Base-by-base conservation (phyloP, 2,329 filamentous ascomycete genomes). In the Alternaria metachromatica region DNA sequence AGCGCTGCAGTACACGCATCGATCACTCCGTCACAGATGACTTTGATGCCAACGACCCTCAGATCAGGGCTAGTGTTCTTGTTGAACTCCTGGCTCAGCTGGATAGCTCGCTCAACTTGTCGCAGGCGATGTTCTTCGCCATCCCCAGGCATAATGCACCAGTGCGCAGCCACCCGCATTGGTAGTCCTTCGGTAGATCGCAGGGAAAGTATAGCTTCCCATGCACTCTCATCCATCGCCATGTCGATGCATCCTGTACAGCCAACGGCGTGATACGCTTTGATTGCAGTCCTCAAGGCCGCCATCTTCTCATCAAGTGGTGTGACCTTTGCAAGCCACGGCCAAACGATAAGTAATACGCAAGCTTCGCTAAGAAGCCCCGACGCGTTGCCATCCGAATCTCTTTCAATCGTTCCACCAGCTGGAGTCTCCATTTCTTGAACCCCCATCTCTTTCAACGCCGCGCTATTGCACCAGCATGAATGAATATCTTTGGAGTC, bases 1-100 rank as follows among this genome's bases (percentile, higher is more conserved):
- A 91, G 76, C 0, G 85, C 87, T 0, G 89, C 89, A 2, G 89
- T 90, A 75, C 88, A 91, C 0, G 86, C 87, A 66, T 91, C 89
- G 41, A 91, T 83, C 37, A 89, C 87, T 11, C 89, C 89, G 63
- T 91, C 89, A 69, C 86, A 87, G 43, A 91, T 89, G 21, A 90
- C 76, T 72, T 91, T 91, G 75, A 90, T 84, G 5, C 89, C 89
- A 0, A 87, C 85, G 9, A 91, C 75, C 18, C 86, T 80, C 59
- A 81, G 82, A 64, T 85, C 82, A 1, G 84, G 84, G 51, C 78
- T 82, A 6, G 80, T 83, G 3, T 76, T 62, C 12, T 72, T 74
- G 71, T 84, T 86, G 76, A 82, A 85, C 59, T 82, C 69, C n/a
- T 67, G 69, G 28, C 78, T 80, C 50, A 87, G 78, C 72, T 84